Base-by-base conservation (phyloP, 305 asterid species). In the Caryopteris hybrid region DNA sequence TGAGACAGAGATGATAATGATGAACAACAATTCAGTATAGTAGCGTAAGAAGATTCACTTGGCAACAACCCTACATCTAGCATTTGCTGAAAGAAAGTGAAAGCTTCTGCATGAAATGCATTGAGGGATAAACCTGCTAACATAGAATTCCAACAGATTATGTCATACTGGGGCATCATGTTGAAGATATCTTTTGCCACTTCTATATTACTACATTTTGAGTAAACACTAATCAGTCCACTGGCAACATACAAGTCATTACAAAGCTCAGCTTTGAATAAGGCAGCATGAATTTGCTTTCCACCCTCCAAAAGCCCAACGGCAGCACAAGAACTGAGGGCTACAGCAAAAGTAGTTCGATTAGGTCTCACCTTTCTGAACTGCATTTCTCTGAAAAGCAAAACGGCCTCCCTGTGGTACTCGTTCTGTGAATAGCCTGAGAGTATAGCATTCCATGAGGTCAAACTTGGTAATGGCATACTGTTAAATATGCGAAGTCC, bases 381-480 rank as follows among this genome's bases (percentile, higher is more conserved):
- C 79, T 86, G 95, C 96, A 91, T 88, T 69, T 88, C 88, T 61
- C 89, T 77, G 77, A 88, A 88, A 72, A 88, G 84, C 78, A 46
- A 76, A 55, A 88, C 68, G 14, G 86, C 87, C 64, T 88, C 91
- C 42, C 38, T 43, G 46, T 84, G 83, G 66, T 62, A 75, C 55
- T 69, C 90, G 36, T 81, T 88, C 72, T 85, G 96, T 62, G 84
- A 76, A 71, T 76, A 91, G 14, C 96, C 90, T 1, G 96, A 88
- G 43, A 88, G 85, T 74, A 91, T 64, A 50, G 95, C 88, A 62
- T 91, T 91, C 95, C 92, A 91, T 25, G 91, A 88, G 69, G 84
- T 77, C 80, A 88, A 73, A 78, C 90, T 87, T 25, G 85, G 93
- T 45, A 62, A 50, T 0, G 75, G 59, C 87, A 88, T 86, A 52